Evolutionary conservation across 768 basidiomycete species (phyloP).

Genomic region (Lactarius hatsudake): DNA sequence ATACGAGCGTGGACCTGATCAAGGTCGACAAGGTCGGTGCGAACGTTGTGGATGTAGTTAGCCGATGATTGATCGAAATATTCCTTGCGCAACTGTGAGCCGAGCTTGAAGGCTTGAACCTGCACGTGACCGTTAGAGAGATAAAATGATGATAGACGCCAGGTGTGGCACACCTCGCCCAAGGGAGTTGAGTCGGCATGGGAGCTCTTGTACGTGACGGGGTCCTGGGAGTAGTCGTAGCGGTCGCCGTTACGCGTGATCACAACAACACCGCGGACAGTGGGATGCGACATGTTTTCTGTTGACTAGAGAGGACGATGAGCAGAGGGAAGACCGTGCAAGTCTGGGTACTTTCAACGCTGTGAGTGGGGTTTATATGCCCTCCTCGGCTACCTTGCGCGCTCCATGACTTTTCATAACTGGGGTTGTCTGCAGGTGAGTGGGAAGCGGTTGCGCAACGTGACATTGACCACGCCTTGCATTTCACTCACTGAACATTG

Average conservation of each 20-base stretch:
- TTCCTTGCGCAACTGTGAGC: constrained; percentile 55
- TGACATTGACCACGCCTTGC: constrained; percentile 14
- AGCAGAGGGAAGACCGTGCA: constrained; percentile 24
- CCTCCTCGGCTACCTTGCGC: constrained; percentile 8
- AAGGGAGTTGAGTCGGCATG: constrained; percentile 72
- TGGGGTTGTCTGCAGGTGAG: constrained; percentile 16
- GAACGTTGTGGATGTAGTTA: constrained; percentile 65
- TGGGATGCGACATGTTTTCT: constrained; percentile 36
- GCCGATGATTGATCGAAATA: constrained; percentile 67
- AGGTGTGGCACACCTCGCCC: constrained; percentile 54
- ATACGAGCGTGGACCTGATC: constrained; percentile 71
- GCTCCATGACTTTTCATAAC: constrained; percentile 12
- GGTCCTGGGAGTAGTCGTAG: constrained; percentile 66
- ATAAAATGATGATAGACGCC: background rate
- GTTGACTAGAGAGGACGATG: constrained; percentile 18
- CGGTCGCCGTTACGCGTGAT: constrained; percentile 80
- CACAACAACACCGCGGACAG: constrained; percentile 76
- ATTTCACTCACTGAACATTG: constrained; percentile 25
- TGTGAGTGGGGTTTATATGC: constrained; percentile 18
- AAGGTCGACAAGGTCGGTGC: constrained; percentile 67
- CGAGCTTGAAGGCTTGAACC: constrained; percentile 68
- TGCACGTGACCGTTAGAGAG: constrained; percentile 32
- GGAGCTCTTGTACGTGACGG: constrained; percentile 58
- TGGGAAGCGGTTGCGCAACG: constrained; percentile 9
- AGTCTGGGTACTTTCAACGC: constrained; percentile 21